A percentile compares a stretch with the other conserved stretches of the same genome.
phyloP scores from a whole-genome alignment of 139 green algal species.

The Asterochloris erici region DNA sequence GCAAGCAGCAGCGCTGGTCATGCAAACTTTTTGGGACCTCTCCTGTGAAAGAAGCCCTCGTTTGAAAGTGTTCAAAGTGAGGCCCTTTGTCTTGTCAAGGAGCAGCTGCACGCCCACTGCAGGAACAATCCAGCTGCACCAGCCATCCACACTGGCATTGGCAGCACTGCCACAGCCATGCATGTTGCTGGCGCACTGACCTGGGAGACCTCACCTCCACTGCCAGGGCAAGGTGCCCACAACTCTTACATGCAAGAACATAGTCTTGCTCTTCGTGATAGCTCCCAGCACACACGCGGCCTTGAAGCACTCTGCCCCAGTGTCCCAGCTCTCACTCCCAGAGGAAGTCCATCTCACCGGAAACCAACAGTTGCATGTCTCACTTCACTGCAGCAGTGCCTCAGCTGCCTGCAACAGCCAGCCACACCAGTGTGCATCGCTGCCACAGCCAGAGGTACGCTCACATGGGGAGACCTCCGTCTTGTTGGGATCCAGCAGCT shows the following conservation, averaged over 20 bases:
- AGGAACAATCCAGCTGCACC: too few relatives aligned
- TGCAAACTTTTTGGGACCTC: too few relatives aligned
- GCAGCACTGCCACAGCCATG: too few relatives aligned
- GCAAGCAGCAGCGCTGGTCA: too few relatives aligned
- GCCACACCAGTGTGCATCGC: neutral
- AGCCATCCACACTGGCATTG: too few relatives aligned
- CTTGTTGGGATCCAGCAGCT: constrained; percentile 71
- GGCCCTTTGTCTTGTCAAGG: too few relatives aligned
- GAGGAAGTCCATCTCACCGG: neutral
- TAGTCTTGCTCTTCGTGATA: neutral
- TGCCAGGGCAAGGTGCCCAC: neutral
- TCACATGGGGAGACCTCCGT: constrained; percentile 47
- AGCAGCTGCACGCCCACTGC: too few relatives aligned
- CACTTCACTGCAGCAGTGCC: neutral
- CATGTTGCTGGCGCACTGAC: too few relatives aligned
- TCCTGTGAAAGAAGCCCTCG: too few relatives aligned
- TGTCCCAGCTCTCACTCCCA: too few relatives aligned
- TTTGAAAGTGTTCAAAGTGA: too few relatives aligned
- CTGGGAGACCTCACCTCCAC: neutral
- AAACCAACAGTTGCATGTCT: neutral
- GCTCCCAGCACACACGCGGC: neutral
- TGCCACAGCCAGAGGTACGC: neutral
- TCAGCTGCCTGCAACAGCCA: neutral
- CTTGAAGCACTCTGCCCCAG: too few relatives aligned
- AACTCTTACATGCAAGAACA: neutral